Conservation (phyloP, 2,329 filamentous ascomycete species). For the Zymoseptoria crescenta region DNA sequence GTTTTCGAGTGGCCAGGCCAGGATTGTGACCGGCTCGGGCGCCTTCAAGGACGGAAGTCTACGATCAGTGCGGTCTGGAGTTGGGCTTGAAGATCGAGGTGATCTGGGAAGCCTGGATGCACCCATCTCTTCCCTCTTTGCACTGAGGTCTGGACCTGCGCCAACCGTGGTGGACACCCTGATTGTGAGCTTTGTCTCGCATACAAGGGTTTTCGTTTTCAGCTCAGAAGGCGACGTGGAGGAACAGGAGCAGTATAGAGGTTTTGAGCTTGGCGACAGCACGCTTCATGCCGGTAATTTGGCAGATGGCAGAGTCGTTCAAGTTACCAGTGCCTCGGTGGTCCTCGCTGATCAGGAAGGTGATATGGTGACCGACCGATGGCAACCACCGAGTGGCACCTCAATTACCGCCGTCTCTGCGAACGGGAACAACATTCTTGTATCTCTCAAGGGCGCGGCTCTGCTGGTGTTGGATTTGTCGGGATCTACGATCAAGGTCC, state of each 20-base stretch:
- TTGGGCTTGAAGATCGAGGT: slow-evolving; percentile 60
- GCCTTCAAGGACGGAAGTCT: slow-evolving; percentile 83
- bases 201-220: slow-evolving; percentile 78
- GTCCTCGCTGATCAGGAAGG: slow-evolving; percentile 55
- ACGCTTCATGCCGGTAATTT: slow-evolving; percentile 67
- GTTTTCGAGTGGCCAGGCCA: slow-evolving; percentile 89
- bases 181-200: slow-evolving; percentile 70
- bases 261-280: slow-evolving; percentile 59
- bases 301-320: slow-evolving; percentile 54
- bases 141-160: slow-evolving; percentile 65
- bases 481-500: slow-evolving; percentile 48
- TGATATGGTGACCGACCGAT: slow-evolving; percentile 48
- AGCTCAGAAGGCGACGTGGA: slow-evolving; percentile 69
- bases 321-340: slow-evolving; percentile 62
- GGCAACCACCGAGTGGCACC: slow-evolving; percentile 44
- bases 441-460: slow-evolving; percentile 68
- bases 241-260: slow-evolving; percentile 69
- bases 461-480: slow-evolving; percentile 61
- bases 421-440: slow-evolving; percentile 59
- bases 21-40: slow-evolving; percentile 87
- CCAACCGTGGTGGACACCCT: slow-evolving; percentile 62
- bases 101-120: slow-evolving; percentile 67
- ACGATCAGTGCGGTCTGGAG: slow-evolving; percentile 84
- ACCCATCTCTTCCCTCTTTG: slow-evolving; percentile 29
- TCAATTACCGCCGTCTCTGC: slow-evolving; percentile 71